These are phyloP conservation scores for Bathelium albidoporum DNA, from an alignment of 495 filamentous ascomycete species.

Conservation along the genomic window DNA sequence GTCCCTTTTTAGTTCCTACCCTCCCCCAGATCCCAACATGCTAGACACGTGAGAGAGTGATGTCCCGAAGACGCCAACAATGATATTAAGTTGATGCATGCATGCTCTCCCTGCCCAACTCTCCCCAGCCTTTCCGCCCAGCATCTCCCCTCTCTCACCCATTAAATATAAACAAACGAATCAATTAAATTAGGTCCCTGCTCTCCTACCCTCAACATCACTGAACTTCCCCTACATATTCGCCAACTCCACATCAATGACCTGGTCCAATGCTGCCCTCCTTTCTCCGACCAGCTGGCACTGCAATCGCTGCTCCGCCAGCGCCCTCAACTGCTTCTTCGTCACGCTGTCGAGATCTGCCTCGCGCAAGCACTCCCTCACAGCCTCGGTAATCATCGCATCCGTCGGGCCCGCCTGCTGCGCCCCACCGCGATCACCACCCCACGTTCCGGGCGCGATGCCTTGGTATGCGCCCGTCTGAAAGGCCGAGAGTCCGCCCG, in stretches of 20 bases:
- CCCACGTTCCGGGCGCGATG: neutral
- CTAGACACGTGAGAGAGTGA: neutral
- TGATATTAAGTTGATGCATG: neutral
- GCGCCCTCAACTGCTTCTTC: slow-evolving; percentile 84
- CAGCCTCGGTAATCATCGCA: slow-evolving; percentile 63
- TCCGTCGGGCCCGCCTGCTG: slow-evolving; percentile 53
- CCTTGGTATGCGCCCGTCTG: neutral
- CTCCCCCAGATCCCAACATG: neutral
- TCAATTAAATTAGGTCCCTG: neutral
- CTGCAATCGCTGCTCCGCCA: slow-evolving; percentile 87
- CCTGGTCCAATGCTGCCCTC: slow-evolving; percentile 71
- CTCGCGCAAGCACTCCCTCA: slow-evolving; percentile 71
- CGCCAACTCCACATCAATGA: slow-evolving; percentile 87
- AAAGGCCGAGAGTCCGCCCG: neutral
- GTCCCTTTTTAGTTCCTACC: neutral
- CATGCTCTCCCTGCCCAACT: neutral
- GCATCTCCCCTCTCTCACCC: neutral
- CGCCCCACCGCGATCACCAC: neutral
- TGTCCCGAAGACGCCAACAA: neutral
- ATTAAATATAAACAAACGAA: slow-evolving; percentile 4
- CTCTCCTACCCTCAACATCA: neutral
- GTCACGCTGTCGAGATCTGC: slow-evolving; percentile 92
- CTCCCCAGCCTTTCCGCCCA: neutral
- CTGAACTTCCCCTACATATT: slow-evolving; percentile 56
- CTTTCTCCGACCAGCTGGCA: slow-evolving; percentile 76